Base-by-base conservation (phyloP, 2,329 filamentous ascomycete species). In the Tympanopsis confertula region DNA sequence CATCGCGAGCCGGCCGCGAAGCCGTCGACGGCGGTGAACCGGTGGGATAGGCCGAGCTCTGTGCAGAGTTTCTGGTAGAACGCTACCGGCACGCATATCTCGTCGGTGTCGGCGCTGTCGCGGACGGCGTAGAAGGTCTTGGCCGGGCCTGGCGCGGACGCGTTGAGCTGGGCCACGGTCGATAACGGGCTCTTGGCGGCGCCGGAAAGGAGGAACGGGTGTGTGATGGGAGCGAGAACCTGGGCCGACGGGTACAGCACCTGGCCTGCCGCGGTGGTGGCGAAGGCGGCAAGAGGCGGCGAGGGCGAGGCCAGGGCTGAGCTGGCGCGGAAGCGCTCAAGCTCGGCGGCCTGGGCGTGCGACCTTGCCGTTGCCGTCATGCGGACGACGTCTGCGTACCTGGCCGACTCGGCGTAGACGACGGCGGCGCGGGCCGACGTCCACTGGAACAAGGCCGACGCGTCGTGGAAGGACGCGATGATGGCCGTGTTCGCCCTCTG, bases 401-500 rank as follows among this genome's bases (percentile, higher is more conserved):
- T 83, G 13, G 95, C 65, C 13, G 89, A 89, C 51, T 78, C 78
- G 59, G 95, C 95, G 67, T 94, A 96, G 59, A 78, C 80, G 19
- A 80, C 72, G 40, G 91, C 78, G 89, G 91, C 98, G 0, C 85
- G 86, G n/a, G 85, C 86, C 47, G 93, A 88, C 45, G 70, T 78
- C 91, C 91, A 98, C 2, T 85, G 89, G 14, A 96, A 66, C 17
- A 69, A 66, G 5, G 82, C 82, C 39, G 72, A 63, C 0, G 87
- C 85, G 54, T 98, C 91, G 55, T 98, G 91, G 55, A 98, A 89
- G 1, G 91, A 98, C 5, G 89, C 87, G 49, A 98, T 94, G 51
- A 98, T 84, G 43, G 78, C 82, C 1, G 86, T 86, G 45, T 73
- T 69, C 2, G 81, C 79, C 55, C 85, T 74, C 4, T 58, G 58